Evolutionary conservation across 1,284 basidiomycete species (phyloP), one percentile per base, ranked within the genome.

Genomic region (Chiua sp.): DNA sequence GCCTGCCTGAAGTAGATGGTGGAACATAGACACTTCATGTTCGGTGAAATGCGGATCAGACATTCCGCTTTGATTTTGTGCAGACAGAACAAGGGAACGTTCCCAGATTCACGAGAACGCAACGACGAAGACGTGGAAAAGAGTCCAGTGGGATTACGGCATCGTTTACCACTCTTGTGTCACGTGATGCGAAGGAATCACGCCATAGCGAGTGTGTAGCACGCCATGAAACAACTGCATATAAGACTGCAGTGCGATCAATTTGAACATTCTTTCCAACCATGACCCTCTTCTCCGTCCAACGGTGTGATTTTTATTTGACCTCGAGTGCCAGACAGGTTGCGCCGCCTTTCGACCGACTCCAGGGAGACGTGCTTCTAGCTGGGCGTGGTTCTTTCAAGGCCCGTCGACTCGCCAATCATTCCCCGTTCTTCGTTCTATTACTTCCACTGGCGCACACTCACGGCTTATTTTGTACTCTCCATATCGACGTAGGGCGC

Each of bases 141-240:
- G 23, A 13, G 11, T 3, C 12, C n/a, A 7, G 4, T n/a, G 26
- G 26, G 26, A 26, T 37, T 51, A 35, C 42, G 55, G 47, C 1
- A 48, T 8, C 46, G 16, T 10, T 50, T 6, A 60, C 35, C 11
- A 13, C 49, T 26, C 26, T 26, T 26, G 26, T 26, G 26, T 26
- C 71, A 72, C 68, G 74, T 76, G 74, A 72, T 66, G 72, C 51
- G 74, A 75, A 63, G 56, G 42, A 50, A 72, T 68, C 71, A 75
- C 71, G 73, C 68, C 59, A 68, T 68, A 32, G 37, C n/a, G 28
- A 11, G 10, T 22, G 11, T 7, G 46, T 56, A 61, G 68, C 72
- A 74, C 73, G 62, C 61, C 58, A 75, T 74, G 46, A 18, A 22
- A 26, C 42, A 11, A n/a, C 16, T 7, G 13, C 44, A 62, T 72